Base-by-base conservation (phyloP, 306 rosid species). In the Quercus cerris region DNA sequence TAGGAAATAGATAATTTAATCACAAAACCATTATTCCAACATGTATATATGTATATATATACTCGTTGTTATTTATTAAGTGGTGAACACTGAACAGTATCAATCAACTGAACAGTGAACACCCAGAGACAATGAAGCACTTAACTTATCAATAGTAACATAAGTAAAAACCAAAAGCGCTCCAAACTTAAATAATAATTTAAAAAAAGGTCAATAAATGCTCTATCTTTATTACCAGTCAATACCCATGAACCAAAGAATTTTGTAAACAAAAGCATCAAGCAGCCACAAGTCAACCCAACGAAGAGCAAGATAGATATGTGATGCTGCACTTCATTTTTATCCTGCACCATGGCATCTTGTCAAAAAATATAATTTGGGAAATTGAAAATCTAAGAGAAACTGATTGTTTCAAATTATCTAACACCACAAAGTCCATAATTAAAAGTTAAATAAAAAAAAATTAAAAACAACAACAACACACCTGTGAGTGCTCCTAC, bases 241-340 rank as follows among this genome's bases (percentile, higher is more conserved):
- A 94, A 84, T 61, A 89, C 83, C 85, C 88, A 79, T 49, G 89
- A 82, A 80, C 99, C 97, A 63, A 89, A 90, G 54, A 94, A 74
- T 81, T 82, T 84, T 54, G 97, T 90, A 81, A 90, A 89, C 66
- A 94, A 75, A 64, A 94, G 87, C 97, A 94, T 91, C 61, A 75
- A 25, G 63, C 81, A 51, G 83, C 99, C 99, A 88, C 95, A 94
- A 74, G 77, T 73, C 80, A 94, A 83, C 62, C 94, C 99, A 81
- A 93, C 66, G 83, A 87, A 93, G 81, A 93, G 97, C 90, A 93
- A 89, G 75, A 84, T 68, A 3, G 88, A 89, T 83, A 85, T 84
- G 85, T 87, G 88, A 84, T 88, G 97, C 74, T 94, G 98, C 71
- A 92, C 97, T 88, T 91, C 94, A 58, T 88, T 85, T 79, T 84